phyloP scores from a whole-genome alignment of 2,329 filamentous ascomycete species.

The Onygena corvina region DNA sequence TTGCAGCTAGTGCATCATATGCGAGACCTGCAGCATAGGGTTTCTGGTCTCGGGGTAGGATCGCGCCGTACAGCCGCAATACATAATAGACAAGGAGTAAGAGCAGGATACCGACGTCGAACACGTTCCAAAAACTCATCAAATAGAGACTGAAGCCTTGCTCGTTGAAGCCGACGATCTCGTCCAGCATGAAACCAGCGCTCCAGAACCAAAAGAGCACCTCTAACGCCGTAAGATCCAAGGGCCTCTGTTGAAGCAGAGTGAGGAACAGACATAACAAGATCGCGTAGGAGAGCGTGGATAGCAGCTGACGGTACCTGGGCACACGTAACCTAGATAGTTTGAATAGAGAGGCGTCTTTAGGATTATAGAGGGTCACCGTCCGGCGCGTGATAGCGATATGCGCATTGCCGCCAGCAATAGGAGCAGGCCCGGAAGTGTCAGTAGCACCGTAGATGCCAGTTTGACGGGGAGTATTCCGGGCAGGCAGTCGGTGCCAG shows the following conservation, averaged over 20 bases:
- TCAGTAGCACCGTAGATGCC: conserved; percentile 19
- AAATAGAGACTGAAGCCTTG: conserved; percentile 94
- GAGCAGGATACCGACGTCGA: conserved; percentile 79
- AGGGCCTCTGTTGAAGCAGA: conserved; percentile 62
- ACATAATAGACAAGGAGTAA: conserved; percentile 82
- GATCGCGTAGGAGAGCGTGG: conserved; percentile 73
- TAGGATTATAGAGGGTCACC: conserved; percentile 78
- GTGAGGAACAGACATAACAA: conserved; percentile 76
- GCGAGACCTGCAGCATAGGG: conserved; percentile 68
- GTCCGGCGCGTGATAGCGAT: conserved; percentile 45
- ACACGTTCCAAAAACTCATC: conserved; percentile 96
- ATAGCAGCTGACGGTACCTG: conserved; percentile 80
- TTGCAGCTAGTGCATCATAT: conserved; percentile 87
- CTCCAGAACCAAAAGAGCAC: conserved; percentile 97
- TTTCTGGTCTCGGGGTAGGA: conserved; percentile 58
- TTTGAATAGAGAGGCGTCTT: conserved; percentile 82
- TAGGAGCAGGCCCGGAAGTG: neutral
- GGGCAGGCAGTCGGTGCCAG: conserved; percentile 53
- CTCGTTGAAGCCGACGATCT: conserved; percentile 90
- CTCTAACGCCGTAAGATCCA: conserved; percentile 71
- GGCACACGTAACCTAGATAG: conserved; percentile 81
- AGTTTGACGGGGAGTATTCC: conserved; percentile 19
- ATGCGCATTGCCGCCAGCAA: conserved; percentile 12
- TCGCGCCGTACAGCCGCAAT: conserved; percentile 75
- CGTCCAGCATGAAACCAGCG: conserved; percentile 90